Evolutionary conservation across 495 filamentous ascomycete genomes (phyloP), one percentile per base, ranked within the genome.

Genomic region (Annulohypoxylon maeteangense): DNA sequence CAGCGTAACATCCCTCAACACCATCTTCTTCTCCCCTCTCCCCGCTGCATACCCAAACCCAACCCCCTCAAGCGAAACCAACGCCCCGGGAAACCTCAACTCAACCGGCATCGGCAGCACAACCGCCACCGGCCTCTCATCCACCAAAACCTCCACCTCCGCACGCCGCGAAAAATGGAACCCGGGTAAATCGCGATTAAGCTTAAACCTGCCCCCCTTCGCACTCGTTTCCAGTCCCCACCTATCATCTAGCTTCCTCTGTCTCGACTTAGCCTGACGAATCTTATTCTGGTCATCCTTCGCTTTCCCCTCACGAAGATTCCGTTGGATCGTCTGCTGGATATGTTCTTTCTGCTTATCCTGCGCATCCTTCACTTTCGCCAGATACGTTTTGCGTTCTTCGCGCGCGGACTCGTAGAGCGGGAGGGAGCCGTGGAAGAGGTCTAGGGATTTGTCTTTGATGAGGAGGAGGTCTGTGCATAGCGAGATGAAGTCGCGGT

Each of bases 161-260:
- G 80, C 86, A 16, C 92, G 83, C 14, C 73, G 72, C 3, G 79
- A 84, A 1, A 77, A 22, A 73, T 91, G 86, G 44, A 77, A 93
- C 0, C 92, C 92, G 0, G 68, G 77, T 0, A 90, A 75, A 77
- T 94, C 92, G 7, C 92, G 81, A 74, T 91, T 93, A 7, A 95
- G 83, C 78, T 94, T 94, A 82, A 95, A 94, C 20, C 90, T 80
- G 10, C 85, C 85, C 7, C 92, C 92, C 27, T 82, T 88, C n/a
- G 89, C 87, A 71, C 78, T 88, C 40, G 91, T 89, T 63, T 94
- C 83, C 66, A 94, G 78, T 3, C 92, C 93, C 88, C 88, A 89
- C 40, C 92, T 83, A 56, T 95, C 89, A 62, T 94, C 92, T 8
- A 96, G 83, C 72, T 91, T 92, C 79, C 93, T 94, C 75, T 93